Base-by-base conservation (phyloP, 2,329 filamentous ascomycete species). In the Claviceps sp. region DNA sequence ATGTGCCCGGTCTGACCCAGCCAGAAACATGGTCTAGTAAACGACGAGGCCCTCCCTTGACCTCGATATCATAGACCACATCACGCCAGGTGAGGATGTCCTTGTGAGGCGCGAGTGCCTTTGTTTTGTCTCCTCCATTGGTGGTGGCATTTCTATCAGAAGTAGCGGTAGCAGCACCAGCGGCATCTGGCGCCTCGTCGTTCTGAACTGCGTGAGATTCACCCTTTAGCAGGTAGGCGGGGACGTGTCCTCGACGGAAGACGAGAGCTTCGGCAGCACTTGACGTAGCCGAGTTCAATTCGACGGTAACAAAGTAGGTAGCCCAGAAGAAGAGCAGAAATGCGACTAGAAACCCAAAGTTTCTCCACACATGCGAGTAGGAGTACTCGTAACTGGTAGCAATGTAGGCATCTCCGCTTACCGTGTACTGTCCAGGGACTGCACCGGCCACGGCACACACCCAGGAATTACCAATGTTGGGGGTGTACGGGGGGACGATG, bases 1-100 rank as follows among this genome's bases (percentile, higher is more conserved):
- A 69, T 1, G 86, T 94, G 29, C 89, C 89, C 0, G 89, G 89
- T 64, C 90, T 90, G 52, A 95, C 87, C 86, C 87, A 95, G 5
- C 89, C 89, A 58, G 86, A 80, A 1, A 95, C 85, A 51, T 89
- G 72, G 57, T 95, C 83, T 49, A 95, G 68, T 54, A 95, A 64
- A 17, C 84, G 77, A n/a, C 87, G 78, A 1, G 74, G 69, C 56
- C 87, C 78, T 1, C 74, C 75, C 68, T 93, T 93, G 67, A 94
- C 86, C 58, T 84, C 77, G 56, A 81, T 76, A 20, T 80, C 74
- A 52, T 78, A 94, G 56, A 81, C 83, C 0, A 93, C 82, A 58
- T 89, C 75, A 52, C 79, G 75, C 88, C 87, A 94, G 42, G 85
- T 85, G 66, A 93, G 91, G 51, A 90, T 77, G 37, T 73, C 71